Evolutionary conservation across 768 basidiomycete genomes (phyloP), one percentile per base, ranked within the genome.

Genomic region (Aureoboletus auriporus): DNA sequence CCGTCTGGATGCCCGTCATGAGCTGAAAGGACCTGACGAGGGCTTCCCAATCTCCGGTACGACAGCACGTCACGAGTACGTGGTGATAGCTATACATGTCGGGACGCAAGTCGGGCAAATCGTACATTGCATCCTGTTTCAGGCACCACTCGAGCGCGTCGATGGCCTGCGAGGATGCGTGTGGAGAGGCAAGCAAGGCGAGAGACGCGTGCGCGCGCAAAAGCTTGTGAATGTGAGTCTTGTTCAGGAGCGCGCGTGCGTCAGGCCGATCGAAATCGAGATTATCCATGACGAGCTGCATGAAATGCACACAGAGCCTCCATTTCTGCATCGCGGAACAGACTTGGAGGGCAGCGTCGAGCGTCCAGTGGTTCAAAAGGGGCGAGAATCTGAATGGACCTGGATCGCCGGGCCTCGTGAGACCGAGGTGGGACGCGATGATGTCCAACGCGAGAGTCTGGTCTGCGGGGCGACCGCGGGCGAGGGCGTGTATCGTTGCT

Each of bases 141-240:
- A 86, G 63, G 78, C 85, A 84, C 84, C 85, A 88, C 59, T 86
- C 77, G 23, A 91, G 69, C 3, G 67, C 73, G 48, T 79, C 75
- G 36, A 88, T 65, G 5, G 82, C 80, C 49, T 75, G 71, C 9
- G 73, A 64, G 1, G 80, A 65, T 44, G 73, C 69, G 16, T 57
- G 51, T 26, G 60, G 67, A 4, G 74, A 66, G 37, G 67, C 68
- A 17, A 77, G 54, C 23, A 75, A 58, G 14, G 77, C 67, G 40
- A 73, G 67, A 13, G 57, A 55, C 11, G 65, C 61, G 54, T 76
- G 74, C 5, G 85, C 80, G 46, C 68, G 74, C 35, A 89, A 61
- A n/a, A 84, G 74, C 44, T 79, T 75, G 52, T 84, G 80, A 53
- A 86, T 67, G 60, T 88, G 85, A 17, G 59, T 64, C 47, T 69